These are phyloP conservation scores for Closterium sp. DNA, from an alignment of 139 green algal genomes.

Conservation along the genomic window DNA sequence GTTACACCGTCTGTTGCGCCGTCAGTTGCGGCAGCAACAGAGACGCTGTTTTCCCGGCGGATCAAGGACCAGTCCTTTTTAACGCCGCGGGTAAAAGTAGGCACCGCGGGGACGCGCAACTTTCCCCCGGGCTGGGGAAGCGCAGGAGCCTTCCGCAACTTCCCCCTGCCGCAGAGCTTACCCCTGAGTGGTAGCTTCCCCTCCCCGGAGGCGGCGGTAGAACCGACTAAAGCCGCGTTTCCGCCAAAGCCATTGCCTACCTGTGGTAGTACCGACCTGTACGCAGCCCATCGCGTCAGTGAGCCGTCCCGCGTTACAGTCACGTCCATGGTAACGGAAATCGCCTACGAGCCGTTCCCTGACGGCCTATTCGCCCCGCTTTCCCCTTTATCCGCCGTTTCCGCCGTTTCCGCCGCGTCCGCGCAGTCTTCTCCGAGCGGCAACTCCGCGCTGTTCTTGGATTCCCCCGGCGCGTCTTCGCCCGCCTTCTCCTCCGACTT, in stretches of 20 bases:
- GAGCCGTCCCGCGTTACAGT: not conserved
- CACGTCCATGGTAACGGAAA: not conserved
- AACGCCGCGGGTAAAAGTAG: not conserved
- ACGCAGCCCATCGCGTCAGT: not conserved
- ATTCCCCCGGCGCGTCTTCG: not conserved
- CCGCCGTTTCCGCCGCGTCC: not conserved
- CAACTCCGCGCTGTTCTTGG: not conserved
- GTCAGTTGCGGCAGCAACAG: not conserved
- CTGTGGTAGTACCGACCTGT: not conserved
- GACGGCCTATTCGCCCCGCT: not conserved
- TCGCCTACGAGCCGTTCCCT: not conserved
- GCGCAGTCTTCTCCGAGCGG: not conserved
- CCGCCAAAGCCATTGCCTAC: not conserved
- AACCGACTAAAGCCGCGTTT: not conserved
- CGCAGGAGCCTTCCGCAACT: not conserved
- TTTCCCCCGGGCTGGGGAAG: not conserved
- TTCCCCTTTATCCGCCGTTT: not conserved
- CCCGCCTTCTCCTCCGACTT: not conserved
- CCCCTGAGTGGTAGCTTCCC: not conserved
- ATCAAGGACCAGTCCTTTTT: not conserved
- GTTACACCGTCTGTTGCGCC: not conserved
- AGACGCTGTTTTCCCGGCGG: not conserved
- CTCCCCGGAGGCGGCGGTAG: not conserved
- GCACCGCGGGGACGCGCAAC: not conserved
- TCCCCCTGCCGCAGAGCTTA: not conserved